Percentiles rank a stretch among this genome's conserved stretches.
These are phyloP conservation scores for Yamadazyma trypodendri DNA, from an alignment of 1,139 yeast species.

Conservation along the genomic window DNA sequence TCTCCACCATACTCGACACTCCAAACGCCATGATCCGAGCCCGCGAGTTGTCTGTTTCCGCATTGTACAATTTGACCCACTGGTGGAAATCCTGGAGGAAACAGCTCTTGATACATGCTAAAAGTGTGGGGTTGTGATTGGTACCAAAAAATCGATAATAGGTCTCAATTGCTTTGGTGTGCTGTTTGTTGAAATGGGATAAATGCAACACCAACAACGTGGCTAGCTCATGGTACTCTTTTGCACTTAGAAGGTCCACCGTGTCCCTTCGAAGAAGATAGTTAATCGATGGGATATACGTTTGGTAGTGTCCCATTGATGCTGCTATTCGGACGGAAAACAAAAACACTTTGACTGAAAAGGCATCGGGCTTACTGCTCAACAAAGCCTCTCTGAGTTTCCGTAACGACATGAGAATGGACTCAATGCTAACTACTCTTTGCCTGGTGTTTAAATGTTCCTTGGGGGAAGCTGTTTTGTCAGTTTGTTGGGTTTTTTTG, in stretches of 20 bases:
- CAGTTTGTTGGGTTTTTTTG: slow-evolving; percentile 8
- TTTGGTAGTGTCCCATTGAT: slow-evolving; percentile 51
- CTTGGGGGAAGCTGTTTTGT: too few species aligned
- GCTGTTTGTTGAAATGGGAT: slow-evolving; percentile 44
- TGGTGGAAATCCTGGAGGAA: slow-evolving; percentile 33
- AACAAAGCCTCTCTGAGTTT: slow-evolving; percentile 58
- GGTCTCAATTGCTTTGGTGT: slow-evolving; percentile 32
- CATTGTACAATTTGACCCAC: slow-evolving; percentile 41
- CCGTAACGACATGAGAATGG: slow-evolving; percentile 30
- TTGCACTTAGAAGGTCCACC: slow-evolving; percentile 17
- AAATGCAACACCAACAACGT: slow-evolving; percentile 45
- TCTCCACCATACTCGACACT: slow-evolving; percentile 23
- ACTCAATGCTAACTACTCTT: slow-evolving; percentile 23
- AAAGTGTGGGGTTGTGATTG: slow-evolving; percentile 19
- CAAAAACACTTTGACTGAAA: slow-evolving; percentile 47
- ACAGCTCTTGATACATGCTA: slow-evolving; percentile 34
- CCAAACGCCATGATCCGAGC: slow-evolving; percentile 46
- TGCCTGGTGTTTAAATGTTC: too few species aligned
- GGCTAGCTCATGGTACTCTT: slow-evolving; percentile 41
- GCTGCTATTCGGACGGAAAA: slow-evolving; percentile 50
- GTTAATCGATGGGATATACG: slow-evolving; percentile 54
- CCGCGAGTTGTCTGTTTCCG: slow-evolving; percentile 28
- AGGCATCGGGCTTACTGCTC: slow-evolving; percentile 32
- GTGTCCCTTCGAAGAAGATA: slow-evolving; percentile 29
- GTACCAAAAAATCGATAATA: slow-evolving; percentile 26